Evolutionary conservation across 495 filamentous ascomycete species (phyloP).

Genomic region (Tuber microsphaerosporum): DNA sequence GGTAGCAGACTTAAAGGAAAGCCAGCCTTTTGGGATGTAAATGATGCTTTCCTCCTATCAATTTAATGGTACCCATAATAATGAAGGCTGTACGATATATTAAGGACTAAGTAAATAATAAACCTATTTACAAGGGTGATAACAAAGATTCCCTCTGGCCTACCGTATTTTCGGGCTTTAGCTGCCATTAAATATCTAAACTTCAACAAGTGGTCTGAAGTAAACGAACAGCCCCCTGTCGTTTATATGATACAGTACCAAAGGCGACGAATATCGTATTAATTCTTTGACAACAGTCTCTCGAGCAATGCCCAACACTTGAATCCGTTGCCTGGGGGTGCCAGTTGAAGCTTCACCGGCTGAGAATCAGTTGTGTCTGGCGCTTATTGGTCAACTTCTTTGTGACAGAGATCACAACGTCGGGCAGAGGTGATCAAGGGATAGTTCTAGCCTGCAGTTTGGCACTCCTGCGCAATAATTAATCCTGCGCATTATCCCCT

Average conservation of each 20-base stretch:
- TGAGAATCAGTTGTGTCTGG: too few species aligned
- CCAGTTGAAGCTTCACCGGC: too few species aligned
- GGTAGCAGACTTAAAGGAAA: constrained; percentile 81
- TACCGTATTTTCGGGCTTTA: neutral
- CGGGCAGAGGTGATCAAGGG: neutral
- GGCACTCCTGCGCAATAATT: neutral
- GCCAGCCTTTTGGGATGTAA: constrained; percentile 56
- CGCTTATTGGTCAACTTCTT: too few species aligned
- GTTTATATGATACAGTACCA: neutral
- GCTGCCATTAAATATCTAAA: neutral
- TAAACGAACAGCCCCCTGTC: neutral
- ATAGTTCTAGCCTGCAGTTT: neutral
- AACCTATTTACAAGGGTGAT: neutral
- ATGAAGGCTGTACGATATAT: neutral
- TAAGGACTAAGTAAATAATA: neutral
- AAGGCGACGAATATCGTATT: neutral
- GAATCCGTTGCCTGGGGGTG: too few species aligned
- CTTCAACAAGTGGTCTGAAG: neutral
- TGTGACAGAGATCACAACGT: neutral
- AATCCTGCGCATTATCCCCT: neutral
- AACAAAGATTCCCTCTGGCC: neutral
- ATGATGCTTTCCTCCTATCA: neutral
- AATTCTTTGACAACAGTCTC: neutral
- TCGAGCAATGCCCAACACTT: too few species aligned
- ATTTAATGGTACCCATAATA: neutral